These are phyloP conservation scores for Fusarium denticulatum DNA, from an alignment of 2,329 filamentous ascomycete species.

Conservation along the genomic window DNA sequence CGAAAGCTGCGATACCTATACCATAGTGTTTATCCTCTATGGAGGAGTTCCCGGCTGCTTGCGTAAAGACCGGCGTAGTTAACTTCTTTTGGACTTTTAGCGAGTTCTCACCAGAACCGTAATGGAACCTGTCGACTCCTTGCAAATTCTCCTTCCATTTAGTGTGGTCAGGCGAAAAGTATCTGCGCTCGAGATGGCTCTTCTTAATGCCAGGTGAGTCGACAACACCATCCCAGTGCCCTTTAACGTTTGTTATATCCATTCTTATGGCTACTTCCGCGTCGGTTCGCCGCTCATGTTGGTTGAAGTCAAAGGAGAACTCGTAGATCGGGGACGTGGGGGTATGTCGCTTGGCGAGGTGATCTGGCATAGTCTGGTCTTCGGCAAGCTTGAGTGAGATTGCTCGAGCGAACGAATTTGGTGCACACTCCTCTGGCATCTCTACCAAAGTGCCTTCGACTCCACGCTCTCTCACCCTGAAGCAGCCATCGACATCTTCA, in stretches of 20 bases:
- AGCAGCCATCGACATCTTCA: slow-evolving; percentile 3
- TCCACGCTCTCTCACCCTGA: neutral
- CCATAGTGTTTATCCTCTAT: fast-evolving
- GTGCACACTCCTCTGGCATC: slow-evolving; percentile 12
- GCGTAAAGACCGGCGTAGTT: neutral
- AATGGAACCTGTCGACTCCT: neutral
- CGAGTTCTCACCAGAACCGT: fast-evolving
- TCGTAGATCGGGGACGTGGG: neutral
- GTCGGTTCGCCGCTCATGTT: neutral
- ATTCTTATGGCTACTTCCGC: neutral
- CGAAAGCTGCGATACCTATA: neutral
- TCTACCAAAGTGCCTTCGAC: slow-evolving; percentile 11
- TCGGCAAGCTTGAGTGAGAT: neutral
- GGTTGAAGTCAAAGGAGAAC: slow-evolving; percentile 11
- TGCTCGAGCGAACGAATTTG: slow-evolving; percentile 8
- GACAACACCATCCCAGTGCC: neutral
- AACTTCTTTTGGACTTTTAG: neutral
- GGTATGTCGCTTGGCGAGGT: fast-evolving
- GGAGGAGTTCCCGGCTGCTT: neutral
- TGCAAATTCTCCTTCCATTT: neutral
- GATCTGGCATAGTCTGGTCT: neutral
- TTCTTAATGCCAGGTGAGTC: neutral
- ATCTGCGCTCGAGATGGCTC: neutral
- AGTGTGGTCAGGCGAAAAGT: fast-evolving
- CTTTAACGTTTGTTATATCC: neutral